Conservation (phyloP, 768 basidiomycete species). For the Pisolithus sp. region DNA sequence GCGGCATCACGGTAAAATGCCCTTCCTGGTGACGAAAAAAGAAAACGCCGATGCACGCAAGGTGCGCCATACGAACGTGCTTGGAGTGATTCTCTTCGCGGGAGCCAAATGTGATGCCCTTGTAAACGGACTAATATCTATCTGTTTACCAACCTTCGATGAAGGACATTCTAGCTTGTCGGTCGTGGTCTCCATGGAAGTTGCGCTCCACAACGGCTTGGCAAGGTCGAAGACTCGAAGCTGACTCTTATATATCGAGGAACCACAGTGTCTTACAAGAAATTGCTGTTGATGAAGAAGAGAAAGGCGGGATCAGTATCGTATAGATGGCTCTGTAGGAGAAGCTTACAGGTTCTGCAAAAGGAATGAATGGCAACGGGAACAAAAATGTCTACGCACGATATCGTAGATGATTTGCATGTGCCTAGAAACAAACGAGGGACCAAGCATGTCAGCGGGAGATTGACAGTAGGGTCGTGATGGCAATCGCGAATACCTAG, state of each 20-base stretch:
- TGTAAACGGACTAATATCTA: neutral
- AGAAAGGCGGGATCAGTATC: no score
- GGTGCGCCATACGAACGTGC: constrained; percentile 83
- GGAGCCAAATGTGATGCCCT: neutral
- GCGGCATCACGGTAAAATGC: constrained; percentile 31
- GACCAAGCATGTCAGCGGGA: neutral
- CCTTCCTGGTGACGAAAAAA: neutral
- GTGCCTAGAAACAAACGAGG: constrained; percentile 39
- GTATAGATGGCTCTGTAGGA: no score
- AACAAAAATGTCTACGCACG: constrained; percentile 35
- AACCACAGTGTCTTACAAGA: constrained; percentile 57
- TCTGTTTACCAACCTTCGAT: constrained; percentile 63
- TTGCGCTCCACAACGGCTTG: constrained; percentile 71
- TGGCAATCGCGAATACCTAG: constrained; percentile 43
- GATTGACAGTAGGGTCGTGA: neutral
- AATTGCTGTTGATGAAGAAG: constrained; percentile 26
- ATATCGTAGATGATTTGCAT: constrained; percentile 92
- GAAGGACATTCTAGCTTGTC: constrained; percentile 80
- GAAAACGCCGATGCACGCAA: constrained; percentile 71
- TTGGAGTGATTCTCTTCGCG: constrained; percentile 73
- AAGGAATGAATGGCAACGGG: neutral
- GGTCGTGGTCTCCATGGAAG: constrained; percentile 82
- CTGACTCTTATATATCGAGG: neutral
- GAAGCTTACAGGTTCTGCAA: constrained; percentile 11
- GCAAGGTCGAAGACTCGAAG: constrained; percentile 11